Percentiles rank a stretch among this genome's conserved stretches.
Evolutionary conservation across 805 yeast genomes (phyloP).

Genomic region (Saturnispora besseyi): DNA sequence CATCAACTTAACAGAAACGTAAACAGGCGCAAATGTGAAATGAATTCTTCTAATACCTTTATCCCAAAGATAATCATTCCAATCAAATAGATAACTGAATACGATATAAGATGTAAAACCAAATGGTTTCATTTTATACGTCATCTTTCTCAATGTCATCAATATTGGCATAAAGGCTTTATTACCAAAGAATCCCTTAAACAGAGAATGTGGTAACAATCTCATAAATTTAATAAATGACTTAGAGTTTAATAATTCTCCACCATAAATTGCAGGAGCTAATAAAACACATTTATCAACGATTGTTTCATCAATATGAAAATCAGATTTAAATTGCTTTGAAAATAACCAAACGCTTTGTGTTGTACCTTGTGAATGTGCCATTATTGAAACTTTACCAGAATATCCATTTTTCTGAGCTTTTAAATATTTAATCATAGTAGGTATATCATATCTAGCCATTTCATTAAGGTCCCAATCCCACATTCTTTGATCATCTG

Average conservation of each 20-base stretch:
- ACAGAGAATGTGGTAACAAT: slow-evolving; percentile 35
- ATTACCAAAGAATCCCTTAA: slow-evolving; percentile 57
- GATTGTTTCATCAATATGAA: slow-evolving; percentile 26
- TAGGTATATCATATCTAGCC: slow-evolving; percentile 70
- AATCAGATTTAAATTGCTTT: slow-evolving; percentile 31
- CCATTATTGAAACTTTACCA: slow-evolving; percentile 50
- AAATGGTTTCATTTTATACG: slow-evolving; percentile 45
- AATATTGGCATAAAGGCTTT: slow-evolving; percentile 72
- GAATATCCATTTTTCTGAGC: slow-evolving; percentile 21
- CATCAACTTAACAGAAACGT: slow-evolving; percentile 73
- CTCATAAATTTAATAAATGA: slow-evolving; percentile 55
- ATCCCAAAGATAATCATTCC: slow-evolving; percentile 81
- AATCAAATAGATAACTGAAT: slow-evolving; percentile 80
- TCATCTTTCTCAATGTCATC: slow-evolving; percentile 44
- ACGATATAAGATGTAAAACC: slow-evolving; percentile 64
- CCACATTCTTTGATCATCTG: slow-evolving; percentile 59
- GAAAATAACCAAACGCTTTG: slow-evolving; percentile 69
- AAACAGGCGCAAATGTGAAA: slow-evolving; percentile 80
- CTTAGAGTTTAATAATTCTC: slow-evolving; percentile 57
- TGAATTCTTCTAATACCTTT: slow-evolving; percentile 55
- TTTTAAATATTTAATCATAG: slow-evolving; percentile 56
- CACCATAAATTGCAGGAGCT: slow-evolving; percentile 91
- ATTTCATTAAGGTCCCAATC: slow-evolving; percentile 87
- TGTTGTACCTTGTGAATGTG: slow-evolving; percentile 93
- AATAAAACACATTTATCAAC: slow-evolving; percentile 64